Percentiles rank a stretch among this genome's conserved stretches.
Evolutionary conservation across 257 asterid species (phyloP).

Genomic region (Asclepias syriaca): DNA sequence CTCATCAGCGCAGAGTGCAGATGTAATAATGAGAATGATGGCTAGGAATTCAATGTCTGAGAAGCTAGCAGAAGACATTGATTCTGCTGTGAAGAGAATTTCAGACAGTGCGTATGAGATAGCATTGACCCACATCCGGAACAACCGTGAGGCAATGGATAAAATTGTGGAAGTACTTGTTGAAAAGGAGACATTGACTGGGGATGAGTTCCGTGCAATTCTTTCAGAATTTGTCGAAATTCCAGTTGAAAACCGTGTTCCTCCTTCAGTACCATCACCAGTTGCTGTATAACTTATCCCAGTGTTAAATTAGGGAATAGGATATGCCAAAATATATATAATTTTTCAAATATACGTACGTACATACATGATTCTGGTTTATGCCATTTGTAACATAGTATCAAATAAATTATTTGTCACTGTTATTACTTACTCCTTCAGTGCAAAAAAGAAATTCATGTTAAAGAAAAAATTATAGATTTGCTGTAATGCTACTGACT

Average conservation of each 20-base stretch:
- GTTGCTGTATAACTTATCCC: conserved; percentile 44
- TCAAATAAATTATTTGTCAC: not conserved
- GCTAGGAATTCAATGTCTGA: conserved; percentile 97
- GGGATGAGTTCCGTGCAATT: conserved; percentile 90
- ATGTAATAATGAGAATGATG: conserved; percentile 96
- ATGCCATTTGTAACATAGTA: not conserved
- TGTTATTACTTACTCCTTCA: no score
- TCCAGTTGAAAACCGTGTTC: conserved; percentile 64
- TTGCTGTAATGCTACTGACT: no score
- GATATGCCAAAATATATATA: not conserved
- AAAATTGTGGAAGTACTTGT: conserved; percentile 83
- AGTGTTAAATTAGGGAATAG: not conserved
- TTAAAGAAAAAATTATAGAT: no score
- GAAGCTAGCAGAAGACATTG: conserved; percentile 94
- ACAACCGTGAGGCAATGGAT: conserved; percentile 89
- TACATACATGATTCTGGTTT: not conserved
- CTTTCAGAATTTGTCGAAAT: conserved; percentile 76
- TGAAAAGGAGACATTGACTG: conserved; percentile 89
- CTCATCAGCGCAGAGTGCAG: conserved; percentile 62
- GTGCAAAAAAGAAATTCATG: no score
- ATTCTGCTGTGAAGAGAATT: conserved; percentile 69
- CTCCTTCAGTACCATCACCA: conserved; percentile 47
- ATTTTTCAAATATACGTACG: no score
- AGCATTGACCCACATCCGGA: conserved; percentile 64
- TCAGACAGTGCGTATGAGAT: conserved; percentile 78